Percentiles rank a stretch among this genome's conserved stretches.
Evolutionary conservation across 805 yeast genomes (phyloP).

Genomic region (Yamadazyma ubonensis): DNA sequence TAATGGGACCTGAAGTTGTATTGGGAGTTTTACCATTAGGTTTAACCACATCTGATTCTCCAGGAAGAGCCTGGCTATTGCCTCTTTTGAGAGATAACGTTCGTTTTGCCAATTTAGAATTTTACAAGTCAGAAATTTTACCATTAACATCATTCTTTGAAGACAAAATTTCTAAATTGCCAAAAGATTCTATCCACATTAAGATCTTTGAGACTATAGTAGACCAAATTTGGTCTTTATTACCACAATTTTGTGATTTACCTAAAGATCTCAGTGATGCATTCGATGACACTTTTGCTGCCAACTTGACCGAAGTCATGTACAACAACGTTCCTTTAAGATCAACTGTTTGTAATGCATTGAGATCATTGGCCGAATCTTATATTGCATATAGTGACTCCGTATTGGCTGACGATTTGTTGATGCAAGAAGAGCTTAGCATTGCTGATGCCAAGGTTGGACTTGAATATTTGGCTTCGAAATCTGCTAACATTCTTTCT

Average conservation of each 20-base stretch:
- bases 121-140: slow-evolving; percentile 58
- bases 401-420: slow-evolving; percentile 51
- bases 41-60: slow-evolving; percentile 52
- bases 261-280: slow-evolving; percentile 68
- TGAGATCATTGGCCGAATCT: slow-evolving; percentile 75
- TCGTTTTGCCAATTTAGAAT: slow-evolving; percentile 64
- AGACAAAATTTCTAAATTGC: slow-evolving; percentile 42
- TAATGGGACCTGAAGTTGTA: slow-evolving; percentile 85
- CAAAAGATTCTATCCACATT: slow-evolving; percentile 60
- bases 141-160: slow-evolving; percentile 64
- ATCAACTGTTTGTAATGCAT: slow-evolving; percentile 77
- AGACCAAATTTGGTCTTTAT: slow-evolving; percentile 88
- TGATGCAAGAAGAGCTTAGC: slow-evolving; percentile 63
- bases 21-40: slow-evolving; percentile 76
- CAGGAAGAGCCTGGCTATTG: slow-evolving; percentile 95
- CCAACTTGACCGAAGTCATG: slow-evolving; percentile 66
- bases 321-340: slow-evolving; percentile 76
- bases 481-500: slow-evolving; percentile 74
- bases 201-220: slow-evolving; percentile 82
- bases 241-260: slow-evolving; percentile 86
- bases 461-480: slow-evolving; percentile 59
- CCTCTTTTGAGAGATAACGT: slow-evolving; percentile 89
- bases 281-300: slow-evolving; percentile 77
- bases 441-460: slow-evolving; percentile 53
- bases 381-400: slow-evolving; percentile 63